Evolutionary conservation across 257 asterid genomes (phyloP), one percentile per base, ranked within the genome.

Genomic region (Scutellaria galericulata): DNA sequence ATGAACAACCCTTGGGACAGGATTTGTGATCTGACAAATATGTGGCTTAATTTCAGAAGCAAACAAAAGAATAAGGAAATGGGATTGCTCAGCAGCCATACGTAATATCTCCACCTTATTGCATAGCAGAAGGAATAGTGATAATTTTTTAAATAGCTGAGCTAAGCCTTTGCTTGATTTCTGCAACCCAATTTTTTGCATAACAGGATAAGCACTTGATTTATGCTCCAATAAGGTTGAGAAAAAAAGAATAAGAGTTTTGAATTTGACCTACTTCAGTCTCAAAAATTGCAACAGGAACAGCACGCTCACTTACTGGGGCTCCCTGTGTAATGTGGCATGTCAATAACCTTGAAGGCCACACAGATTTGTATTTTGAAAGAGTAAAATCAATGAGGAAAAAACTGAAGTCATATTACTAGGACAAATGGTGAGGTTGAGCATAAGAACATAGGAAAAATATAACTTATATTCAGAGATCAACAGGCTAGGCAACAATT

Each of bases 111-210:
- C 74, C 74, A 92, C 99, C 98, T 92, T 95, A n/a, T 80, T 95
- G 99, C 98, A 95, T 95, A 44, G 98, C 99, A 37, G 98, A 97
- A 62, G 98, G 99, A 78, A 95, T 95, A 48, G 99, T 95, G 75
- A 95, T 80, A 42, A 86, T 92, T 75, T 95, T 95, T 83, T 95
- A 98, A 80, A 95, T 87, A 55, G 98, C 86, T 46, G 99, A 95
- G 77, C 93, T 83, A 70, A 95, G 96, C 66, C 99, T 86, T 79
- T 92, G 99, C 78, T 90, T 81, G 40, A 91, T 85, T 77, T 95
- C 99, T 95, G 98, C 44, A 65, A 46, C 48, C 52, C 77, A 75
- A 31, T 2, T 31, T 73, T 65, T 72, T 14, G 44, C 54, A 77
- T 62, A 67, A 56, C 64, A 65, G 79, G 44, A 85, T 76, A 66